A percentile compares a stretch with the other conserved stretches of the same genome.
Conservation (phyloP, 1,139 yeast species). For the Lodderomyces parapsilosis region DNA sequence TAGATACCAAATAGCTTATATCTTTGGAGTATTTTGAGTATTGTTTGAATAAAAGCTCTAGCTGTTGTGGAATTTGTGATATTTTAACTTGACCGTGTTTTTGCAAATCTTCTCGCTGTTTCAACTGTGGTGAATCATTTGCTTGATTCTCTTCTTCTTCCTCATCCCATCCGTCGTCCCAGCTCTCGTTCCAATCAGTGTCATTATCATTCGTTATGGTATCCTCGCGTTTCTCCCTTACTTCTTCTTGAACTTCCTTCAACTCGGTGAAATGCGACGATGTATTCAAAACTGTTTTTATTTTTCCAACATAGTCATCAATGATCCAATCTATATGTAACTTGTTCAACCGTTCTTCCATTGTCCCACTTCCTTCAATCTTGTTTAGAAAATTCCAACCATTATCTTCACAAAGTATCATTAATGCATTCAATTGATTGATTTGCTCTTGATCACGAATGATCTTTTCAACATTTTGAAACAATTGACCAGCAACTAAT, state of each 20-base stretch:
- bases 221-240: slow-evolving; percentile 3
- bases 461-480: slow-evolving; percentile 28
- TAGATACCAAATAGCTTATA: slow-evolving; percentile 17
- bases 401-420: slow-evolving; percentile 21
- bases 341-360: slow-evolving; percentile 23
- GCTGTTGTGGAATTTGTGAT: slow-evolving; percentile 21
- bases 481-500: slow-evolving; percentile 27
- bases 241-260: slow-evolving; percentile 14
- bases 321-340: slow-evolving; percentile 32
- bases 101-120: not conserved
- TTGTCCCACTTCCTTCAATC: slow-evolving; percentile 15
- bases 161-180: slow-evolving; percentile 27
- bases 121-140: not conserved
- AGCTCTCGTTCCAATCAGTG: slow-evolving; percentile 22
- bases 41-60: slow-evolving; percentile 22
- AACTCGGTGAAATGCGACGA: slow-evolving; percentile 14
- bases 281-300: slow-evolving; percentile 19
- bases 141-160: slow-evolving; percentile 12
- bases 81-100: slow-evolving; percentile 11
- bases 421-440: slow-evolving; percentile 23
- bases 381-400: slow-evolving; percentile 32
- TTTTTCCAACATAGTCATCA: slow-evolving; percentile 25
- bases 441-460: slow-evolving; percentile 20
- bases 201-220: slow-evolving; percentile 5
- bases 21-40: slow-evolving; percentile 17